phyloP scores from a whole-genome alignment of 169 alveolate species.

The Fabrea salina region DNA sequence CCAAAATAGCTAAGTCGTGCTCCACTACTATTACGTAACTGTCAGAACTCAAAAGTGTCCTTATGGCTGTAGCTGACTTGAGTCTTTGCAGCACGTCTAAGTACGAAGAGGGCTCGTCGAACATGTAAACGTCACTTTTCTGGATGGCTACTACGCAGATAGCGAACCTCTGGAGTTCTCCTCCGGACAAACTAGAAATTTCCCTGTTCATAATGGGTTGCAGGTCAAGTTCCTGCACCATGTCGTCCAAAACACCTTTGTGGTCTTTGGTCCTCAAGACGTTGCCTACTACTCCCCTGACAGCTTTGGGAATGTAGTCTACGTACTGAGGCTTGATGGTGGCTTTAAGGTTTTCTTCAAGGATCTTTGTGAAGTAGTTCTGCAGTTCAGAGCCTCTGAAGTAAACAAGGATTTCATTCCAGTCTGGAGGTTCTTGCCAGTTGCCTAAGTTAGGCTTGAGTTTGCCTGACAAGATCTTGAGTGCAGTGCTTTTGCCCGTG shows the following conservation, averaged over 20 bases:
- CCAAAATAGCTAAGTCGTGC: conserved; percentile 99
- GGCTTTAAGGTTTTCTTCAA: conserved; percentile 95
- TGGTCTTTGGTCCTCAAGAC: conserved; percentile 91
- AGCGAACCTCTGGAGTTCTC: conserved; percentile 98
- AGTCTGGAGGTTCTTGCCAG: conserved; percentile 94
- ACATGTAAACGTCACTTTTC: conserved; percentile 95
- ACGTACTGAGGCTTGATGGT: conserved; percentile 98
- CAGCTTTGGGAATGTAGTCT: conserved; percentile 94
- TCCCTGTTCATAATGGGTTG: conserved; percentile 92
- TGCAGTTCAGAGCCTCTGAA: conserved; percentile 98
- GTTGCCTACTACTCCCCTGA: conserved; percentile 84
- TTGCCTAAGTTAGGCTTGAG: conserved; percentile 98
- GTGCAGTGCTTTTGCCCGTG: conserved; percentile 99
- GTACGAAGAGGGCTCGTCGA: conserved; percentile 99
- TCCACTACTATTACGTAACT: conserved; percentile 96
- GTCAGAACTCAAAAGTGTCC: conserved; percentile 85
- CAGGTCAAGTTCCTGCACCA: conserved; percentile 88
- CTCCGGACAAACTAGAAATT: conserved; percentile 96
- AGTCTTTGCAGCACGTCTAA: conserved; percentile 97
- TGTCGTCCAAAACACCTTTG: conserved; percentile 76
- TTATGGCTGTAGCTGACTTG: conserved; percentile 92
- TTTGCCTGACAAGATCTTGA: conserved; percentile 94
- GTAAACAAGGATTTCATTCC: conserved; percentile 93
- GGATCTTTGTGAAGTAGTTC: conserved; percentile 93
- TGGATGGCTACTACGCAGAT: conserved; percentile 93